A percentile compares a stretch with the other conserved stretches of the same genome.
These are phyloP conservation scores for Fraxinus anomala DNA, from an alignment of 257 asterid genomes.

Conservation along the genomic window DNA sequence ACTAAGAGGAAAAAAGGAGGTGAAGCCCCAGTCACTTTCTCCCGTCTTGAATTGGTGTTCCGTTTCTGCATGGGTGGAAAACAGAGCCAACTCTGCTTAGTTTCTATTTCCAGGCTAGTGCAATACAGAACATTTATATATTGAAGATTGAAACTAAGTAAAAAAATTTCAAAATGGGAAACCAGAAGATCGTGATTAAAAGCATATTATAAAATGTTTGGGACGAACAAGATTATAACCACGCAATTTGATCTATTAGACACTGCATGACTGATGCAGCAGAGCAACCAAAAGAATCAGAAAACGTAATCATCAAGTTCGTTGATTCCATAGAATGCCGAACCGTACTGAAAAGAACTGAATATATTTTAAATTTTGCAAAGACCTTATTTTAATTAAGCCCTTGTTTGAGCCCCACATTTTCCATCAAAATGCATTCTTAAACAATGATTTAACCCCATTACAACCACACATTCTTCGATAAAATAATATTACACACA, in stretches of 20 bases:
- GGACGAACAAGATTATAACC: not conserved
- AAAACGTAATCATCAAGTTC: not conserved
- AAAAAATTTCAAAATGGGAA: not conserved
- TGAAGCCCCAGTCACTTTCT: not conserved
- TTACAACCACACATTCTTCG: too few relatives aligned
- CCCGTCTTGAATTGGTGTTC: not conserved
- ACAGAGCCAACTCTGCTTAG: not conserved
- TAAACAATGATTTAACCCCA: too few relatives aligned
- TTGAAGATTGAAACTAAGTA: not conserved
- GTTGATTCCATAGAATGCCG: not conserved
- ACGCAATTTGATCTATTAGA: not conserved
- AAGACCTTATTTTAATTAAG: too few relatives aligned
- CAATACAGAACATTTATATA: not conserved
- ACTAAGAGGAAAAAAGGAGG: not conserved
- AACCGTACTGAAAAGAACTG: not conserved
- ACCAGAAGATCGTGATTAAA: not conserved
- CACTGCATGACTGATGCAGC: not conserved
- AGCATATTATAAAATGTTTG: not conserved
- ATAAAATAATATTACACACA: too few relatives aligned
- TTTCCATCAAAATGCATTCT: too few relatives aligned
- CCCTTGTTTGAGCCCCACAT: too few relatives aligned
- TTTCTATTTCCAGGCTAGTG: not conserved
- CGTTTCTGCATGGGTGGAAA: not conserved
- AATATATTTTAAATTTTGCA: too few relatives aligned
- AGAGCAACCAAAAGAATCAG: not conserved